phyloP scores from a whole-genome alignment of 2,329 filamentous ascomycete species.

The Teratosphaeria zuluensis region DNA sequence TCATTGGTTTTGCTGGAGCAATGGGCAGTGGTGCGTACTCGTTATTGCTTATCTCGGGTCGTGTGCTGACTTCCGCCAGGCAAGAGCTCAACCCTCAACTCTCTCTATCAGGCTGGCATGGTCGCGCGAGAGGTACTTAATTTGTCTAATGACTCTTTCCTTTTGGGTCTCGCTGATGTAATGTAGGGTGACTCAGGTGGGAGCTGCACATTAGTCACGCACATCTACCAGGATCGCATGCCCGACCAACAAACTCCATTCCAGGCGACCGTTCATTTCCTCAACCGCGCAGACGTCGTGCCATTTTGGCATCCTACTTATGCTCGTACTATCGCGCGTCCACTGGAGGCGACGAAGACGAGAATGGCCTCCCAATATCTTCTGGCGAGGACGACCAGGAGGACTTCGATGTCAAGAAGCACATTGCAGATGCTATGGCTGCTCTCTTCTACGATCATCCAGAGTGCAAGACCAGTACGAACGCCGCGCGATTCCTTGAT shows the following conservation, averaged over 20 bases:
- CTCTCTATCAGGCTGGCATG: constrained; percentile 10
- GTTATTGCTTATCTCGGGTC: background rate
- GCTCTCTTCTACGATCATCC: constrained; percentile 8
- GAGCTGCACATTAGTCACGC: constrained; percentile 12
- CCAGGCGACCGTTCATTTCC: constrained; percentile 11
- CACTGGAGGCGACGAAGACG: background rate
- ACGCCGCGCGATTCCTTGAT: background rate
- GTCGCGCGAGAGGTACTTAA: constrained; percentile 11
- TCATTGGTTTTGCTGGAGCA: constrained; percentile 8
- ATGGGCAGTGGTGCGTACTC: constrained; percentile 9
- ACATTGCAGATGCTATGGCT: constrained; percentile 3
- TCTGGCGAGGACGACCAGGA: background rate
- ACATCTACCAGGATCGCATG: constrained; percentile 7
- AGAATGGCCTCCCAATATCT: background rate
- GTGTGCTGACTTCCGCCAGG: background rate
- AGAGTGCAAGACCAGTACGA: constrained; percentile 3
- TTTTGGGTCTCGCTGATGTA: background rate
- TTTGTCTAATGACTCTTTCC: background rate
- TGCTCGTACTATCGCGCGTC: constrained; percentile 5
- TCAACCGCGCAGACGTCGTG: constrained; percentile 2
- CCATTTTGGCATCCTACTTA: constrained; percentile 5
- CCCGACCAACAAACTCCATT: constrained; percentile 10
- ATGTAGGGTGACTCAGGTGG: constrained; percentile 9
- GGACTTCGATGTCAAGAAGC: constrained; percentile 1
- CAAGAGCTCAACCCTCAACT: constrained; percentile 17